Base-by-base conservation (phyloP, 2,329 filamentous ascomycete genomes). In the Aspergillus unguis region DNA sequence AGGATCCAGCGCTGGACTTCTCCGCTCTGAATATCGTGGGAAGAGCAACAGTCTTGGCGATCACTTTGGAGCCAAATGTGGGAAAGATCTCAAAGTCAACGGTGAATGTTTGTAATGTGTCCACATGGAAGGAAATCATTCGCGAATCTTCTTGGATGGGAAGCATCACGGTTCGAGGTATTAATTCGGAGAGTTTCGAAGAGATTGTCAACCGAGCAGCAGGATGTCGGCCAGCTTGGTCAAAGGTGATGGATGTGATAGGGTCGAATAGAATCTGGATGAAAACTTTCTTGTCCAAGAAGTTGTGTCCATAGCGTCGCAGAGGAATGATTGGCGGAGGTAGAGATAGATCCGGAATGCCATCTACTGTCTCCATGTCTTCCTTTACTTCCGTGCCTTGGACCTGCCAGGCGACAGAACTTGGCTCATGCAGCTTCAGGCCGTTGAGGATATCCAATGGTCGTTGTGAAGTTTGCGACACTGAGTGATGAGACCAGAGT, bases 21-120 rank as follows among this genome's bases (percentile, higher is more conserved):
- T 86, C 80, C 6, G 86, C 84, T 48, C 85, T 86, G 74, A 99
- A 97, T 0, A 91, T 87, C 56, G 86, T 89, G 1, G 94, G 90
- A 28, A 96, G 81, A 10, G 91, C 94, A 48, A 96, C 91, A 3
- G 91, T 95, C 71, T 95, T 95, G 9, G 92, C 94, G 67, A 99
- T 97, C 46, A 97, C 88, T 73, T 96, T 97, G 45, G 92, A 95
- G 46, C 94, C 94, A 67, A 97, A 97, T 0, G 94, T 96, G 0
- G 94, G 92, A 71, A 94, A 99, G 40, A 99, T 91, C 66, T 99
- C 94, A 61, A 99, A 96, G 71, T 99, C 94, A 58, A 99, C 87
- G 11, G 90, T 86, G 71, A 99, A 99, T 0, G 88, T 87, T 54
- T 95, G 90, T 50, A 97, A 77, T 57, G 90, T 94, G 71, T 99